A percentile compares a stretch with the other conserved stretches of the same genome.
Evolutionary conservation across 176 grass and related monocot genomes (phyloP).

Genomic region (Puya raimondii): DNA sequence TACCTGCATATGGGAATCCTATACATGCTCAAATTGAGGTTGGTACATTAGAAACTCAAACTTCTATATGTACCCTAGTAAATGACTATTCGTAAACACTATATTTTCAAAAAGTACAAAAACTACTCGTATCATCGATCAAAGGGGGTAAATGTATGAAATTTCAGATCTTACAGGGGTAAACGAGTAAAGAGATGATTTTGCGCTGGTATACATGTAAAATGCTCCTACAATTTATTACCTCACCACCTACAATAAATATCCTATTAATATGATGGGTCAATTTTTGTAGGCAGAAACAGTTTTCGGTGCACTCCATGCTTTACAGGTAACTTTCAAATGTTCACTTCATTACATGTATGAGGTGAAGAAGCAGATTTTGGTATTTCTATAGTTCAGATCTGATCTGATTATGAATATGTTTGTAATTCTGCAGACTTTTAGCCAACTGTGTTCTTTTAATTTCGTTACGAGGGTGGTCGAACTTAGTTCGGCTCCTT

Average conservation of each 20-base stretch:
- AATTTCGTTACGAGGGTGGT: conserved; percentile 63
- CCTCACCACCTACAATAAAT: background rate
- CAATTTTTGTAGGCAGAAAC: conserved; percentile 72
- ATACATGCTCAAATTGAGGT: conserved; percentile 68
- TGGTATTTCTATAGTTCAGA: background rate
- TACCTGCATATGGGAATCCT: conserved; percentile 45
- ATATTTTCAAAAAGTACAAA: too few relatives aligned
- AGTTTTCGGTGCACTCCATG: conserved; percentile 84
- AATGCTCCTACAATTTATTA: background rate
- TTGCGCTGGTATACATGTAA: background rate
- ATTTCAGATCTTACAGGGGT: too few relatives aligned
- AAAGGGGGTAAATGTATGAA: too few relatives aligned
- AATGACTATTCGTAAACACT: too few relatives aligned
- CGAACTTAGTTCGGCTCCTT: conserved; percentile 68
- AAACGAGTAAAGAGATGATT: too few relatives aligned
- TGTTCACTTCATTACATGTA: conserved; percentile 3
- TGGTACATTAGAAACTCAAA: conserved; percentile 6
- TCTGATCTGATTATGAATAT: conserved; percentile 14
- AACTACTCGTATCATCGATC: too few relatives aligned
- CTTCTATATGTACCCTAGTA: background rate
- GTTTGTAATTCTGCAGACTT: conserved; percentile 50
- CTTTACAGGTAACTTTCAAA: conserved; percentile 63
- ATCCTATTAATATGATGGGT: background rate
- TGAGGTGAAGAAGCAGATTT: background rate
- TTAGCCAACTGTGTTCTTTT: conserved; percentile 85